Percentiles rank a stretch among this genome's conserved stretches.
Conservation (phyloP, 495 filamentous ascomycete genomes). For the Xylaria venustula region DNA sequence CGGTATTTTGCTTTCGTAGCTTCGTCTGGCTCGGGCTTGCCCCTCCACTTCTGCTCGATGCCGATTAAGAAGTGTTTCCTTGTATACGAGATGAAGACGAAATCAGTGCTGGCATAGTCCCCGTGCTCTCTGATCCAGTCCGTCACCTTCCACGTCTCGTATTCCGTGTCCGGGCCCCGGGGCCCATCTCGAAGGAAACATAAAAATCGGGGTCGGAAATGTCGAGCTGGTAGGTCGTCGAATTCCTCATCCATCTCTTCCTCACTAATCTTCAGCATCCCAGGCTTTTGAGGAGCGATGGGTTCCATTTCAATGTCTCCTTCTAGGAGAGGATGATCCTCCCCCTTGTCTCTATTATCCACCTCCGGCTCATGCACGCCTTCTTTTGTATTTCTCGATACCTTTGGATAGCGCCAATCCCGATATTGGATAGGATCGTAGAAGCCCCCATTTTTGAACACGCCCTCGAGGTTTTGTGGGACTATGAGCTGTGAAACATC, state of each 20-base stretch:
- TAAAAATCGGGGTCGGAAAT: constrained; percentile 4
- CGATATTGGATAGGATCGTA: constrained; percentile 1
- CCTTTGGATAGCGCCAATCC: neutral
- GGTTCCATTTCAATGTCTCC: neutral
- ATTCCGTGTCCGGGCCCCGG: neutral
- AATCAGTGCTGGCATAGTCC: constrained; percentile 8
- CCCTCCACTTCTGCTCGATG: neutral
- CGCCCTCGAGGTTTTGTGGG: neutral
- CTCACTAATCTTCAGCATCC: neutral
- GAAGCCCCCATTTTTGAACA: neutral
- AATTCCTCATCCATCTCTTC: neutral
- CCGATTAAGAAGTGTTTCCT: constrained; percentile 6
- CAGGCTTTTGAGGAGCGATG: neutral
- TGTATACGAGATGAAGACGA: constrained; percentile 13
- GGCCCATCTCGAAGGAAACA: constrained; percentile 2
- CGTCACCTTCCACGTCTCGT: constrained; percentile 4
- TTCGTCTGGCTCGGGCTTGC: constrained; percentile 9
- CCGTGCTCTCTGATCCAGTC: constrained; percentile 6
- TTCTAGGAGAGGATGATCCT: neutral
- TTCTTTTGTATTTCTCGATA: neutral
- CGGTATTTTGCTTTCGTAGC: neutral
- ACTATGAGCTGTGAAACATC: neutral
- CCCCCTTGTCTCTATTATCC: neutral
- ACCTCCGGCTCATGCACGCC: neutral
- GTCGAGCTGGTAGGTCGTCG: constrained; percentile 1